phyloP scores from a whole-genome alignment of 2,329 filamentous ascomycete genomes.

The Cercospora sp. region DNA sequence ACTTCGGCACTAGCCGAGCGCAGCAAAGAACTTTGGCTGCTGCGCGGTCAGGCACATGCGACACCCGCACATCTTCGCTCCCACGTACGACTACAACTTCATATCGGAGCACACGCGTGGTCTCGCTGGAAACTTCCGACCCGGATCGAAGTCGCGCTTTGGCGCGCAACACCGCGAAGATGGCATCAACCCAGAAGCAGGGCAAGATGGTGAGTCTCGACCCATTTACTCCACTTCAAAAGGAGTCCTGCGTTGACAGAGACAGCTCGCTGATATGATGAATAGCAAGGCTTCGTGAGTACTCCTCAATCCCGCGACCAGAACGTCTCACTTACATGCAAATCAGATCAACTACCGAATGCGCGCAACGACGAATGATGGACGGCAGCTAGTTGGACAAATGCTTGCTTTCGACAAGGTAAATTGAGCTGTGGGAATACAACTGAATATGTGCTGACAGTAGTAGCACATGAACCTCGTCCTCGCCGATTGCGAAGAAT shows the following conservation, averaged over 20 bases:
- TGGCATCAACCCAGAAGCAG: constrained; percentile 66
- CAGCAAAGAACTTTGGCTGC: constrained; percentile 9
- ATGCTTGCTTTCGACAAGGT: constrained; percentile 99
- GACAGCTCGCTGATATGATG: constrained; percentile 44
- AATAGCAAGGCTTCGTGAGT: constrained; percentile 66
- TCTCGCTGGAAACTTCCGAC: neutral
- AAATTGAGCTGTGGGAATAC: constrained; percentile 22
- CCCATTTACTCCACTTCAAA: constrained; percentile 24
- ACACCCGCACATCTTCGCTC: neutral
- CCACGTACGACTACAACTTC: neutral
- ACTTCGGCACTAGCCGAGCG: neutral
- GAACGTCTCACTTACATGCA: constrained; percentile 23
- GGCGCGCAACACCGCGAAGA: constrained; percentile 41
- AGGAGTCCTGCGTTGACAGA: constrained; percentile 45
- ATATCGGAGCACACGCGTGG: neutral
- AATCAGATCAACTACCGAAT: constrained; percentile 97
- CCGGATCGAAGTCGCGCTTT: constrained; percentile 42
- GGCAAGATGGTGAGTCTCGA: constrained; percentile 91
- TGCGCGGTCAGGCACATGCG: constrained; percentile 4
- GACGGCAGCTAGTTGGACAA: constrained; percentile 93
- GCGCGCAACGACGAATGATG: constrained; percentile 93
- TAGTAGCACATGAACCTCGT: constrained; percentile 96
- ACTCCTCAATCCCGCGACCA: constrained; percentile 20
- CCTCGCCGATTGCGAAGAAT: constrained; percentile 97
- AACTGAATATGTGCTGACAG: constrained; percentile 24